Conservation (phyloP, 805 yeast species). For the Jamesozyma jinghongensis region DNA sequence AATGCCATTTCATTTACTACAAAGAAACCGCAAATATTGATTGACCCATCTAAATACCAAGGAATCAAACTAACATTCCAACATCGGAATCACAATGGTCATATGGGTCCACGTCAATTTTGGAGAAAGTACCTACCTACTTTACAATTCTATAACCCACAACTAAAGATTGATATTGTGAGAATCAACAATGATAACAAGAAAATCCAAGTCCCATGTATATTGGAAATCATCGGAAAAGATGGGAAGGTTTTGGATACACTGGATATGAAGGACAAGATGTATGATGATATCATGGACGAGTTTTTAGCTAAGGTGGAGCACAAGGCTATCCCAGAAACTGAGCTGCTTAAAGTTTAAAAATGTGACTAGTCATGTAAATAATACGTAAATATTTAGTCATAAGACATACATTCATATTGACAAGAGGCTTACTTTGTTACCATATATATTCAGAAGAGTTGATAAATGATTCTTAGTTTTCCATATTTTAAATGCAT, state of each 20-base stretch:
- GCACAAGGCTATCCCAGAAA: conserved; percentile 43
- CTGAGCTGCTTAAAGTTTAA: conserved; percentile 31
- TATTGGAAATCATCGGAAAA: conserved; percentile 14
- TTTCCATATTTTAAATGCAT: no score
- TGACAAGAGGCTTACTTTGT: background rate
- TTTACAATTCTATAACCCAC: conserved; percentile 76
- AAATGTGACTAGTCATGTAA: background rate
- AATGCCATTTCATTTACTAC: conserved; percentile 24
- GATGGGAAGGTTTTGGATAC: conserved; percentile 20
- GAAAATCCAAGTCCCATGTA: conserved; percentile 23
- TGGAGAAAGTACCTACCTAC: conserved; percentile 71
- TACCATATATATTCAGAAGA: no score
- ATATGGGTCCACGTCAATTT: conserved; percentile 62
- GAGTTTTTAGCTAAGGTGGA: conserved; percentile 43
- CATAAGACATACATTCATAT: background rate
- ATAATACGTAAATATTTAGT: background rate
- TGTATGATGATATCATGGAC: conserved; percentile 44
- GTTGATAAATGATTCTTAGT: no score
- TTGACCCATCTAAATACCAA: conserved; percentile 18
- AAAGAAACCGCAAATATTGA: conserved; percentile 21
- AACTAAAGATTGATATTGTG: conserved; percentile 48
- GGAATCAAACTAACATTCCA: conserved; percentile 47
- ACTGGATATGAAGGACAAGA: conserved; percentile 47
- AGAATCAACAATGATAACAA: conserved; percentile 37
- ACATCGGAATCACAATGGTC: conserved; percentile 40